Percentiles rank a stretch among this genome's conserved stretches.
Evolutionary conservation across 345 rosid genomes (phyloP).

Genomic region (Arabidopsis suecica): DNA sequence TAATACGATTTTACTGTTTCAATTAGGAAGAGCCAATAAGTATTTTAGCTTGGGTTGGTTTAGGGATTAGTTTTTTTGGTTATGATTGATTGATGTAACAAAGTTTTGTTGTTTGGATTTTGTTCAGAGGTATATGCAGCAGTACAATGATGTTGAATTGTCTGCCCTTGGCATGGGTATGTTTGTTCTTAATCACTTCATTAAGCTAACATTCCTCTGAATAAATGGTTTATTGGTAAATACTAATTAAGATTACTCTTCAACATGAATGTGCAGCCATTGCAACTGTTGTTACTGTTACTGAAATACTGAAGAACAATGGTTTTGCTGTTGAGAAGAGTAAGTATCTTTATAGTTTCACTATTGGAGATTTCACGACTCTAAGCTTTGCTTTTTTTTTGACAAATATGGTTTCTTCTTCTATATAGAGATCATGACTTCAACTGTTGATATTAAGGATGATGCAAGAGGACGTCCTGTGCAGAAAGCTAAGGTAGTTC

Average conservation of each 20-base stretch:
- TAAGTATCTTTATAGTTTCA: constrained; percentile 43
- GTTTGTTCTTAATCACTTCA: not conserved
- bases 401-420: constrained; percentile 6
- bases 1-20: not conserved
- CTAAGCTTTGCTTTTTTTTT: not conserved
- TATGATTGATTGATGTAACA: not conserved
- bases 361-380: not conserved
- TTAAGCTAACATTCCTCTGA: not conserved
- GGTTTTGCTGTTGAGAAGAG: constrained; percentile 90
- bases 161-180: constrained; percentile 97
- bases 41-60: not conserved
- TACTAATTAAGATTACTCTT: constrained; percentile 5
- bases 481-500: constrained; percentile 80
- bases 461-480: constrained; percentile 77
- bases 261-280: constrained; percentile 61
- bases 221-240: not conserved
- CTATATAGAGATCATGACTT: constrained; percentile 70
- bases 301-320: constrained; percentile 86
- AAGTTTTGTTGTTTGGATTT: constrained; percentile 10
- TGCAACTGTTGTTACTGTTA: constrained; percentile 81
- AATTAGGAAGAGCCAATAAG: not conserved
- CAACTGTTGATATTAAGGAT: constrained; percentile 84
- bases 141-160: constrained; percentile 77
- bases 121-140: constrained; percentile 93
- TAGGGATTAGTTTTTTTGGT: not conserved